phyloP scores from a whole-genome alignment of 192 early-diverging fungal genomes.

The Coemansia reversa region DNA sequence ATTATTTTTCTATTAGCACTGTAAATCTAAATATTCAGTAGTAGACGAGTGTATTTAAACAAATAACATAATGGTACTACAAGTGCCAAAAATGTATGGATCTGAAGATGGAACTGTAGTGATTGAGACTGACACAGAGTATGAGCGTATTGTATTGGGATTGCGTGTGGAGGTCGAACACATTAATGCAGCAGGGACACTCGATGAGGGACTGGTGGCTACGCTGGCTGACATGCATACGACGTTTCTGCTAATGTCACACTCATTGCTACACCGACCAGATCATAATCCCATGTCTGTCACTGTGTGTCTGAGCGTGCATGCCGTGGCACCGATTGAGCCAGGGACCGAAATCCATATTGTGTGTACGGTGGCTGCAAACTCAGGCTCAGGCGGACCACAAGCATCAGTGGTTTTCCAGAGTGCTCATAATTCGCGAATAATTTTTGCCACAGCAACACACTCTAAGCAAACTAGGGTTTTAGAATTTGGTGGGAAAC shows the following conservation, averaged over 20 bases:
- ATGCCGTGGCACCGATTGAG: slow-evolving; percentile 11
- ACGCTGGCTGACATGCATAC: slow-evolving; percentile 44
- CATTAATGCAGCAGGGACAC: slow-evolving; percentile 19
- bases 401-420: slow-evolving; percentile 27
- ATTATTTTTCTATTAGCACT: not conserved
- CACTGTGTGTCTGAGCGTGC: slow-evolving; percentile 32
- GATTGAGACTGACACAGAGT: slow-evolving; percentile 3
- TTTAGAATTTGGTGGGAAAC: slow-evolving; percentile 15
- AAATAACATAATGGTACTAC: not conserved
- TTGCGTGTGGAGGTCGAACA: slow-evolving; percentile 20
- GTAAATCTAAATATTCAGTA: not conserved
- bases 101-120: slow-evolving; percentile 10
- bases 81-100: slow-evolving; percentile 16
- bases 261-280: slow-evolving; percentile 13
- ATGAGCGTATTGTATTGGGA: slow-evolving; percentile 11
- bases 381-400: slow-evolving; percentile 7
- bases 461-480: slow-evolving; percentile 38
- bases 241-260: slow-evolving; percentile 28
- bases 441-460: slow-evolving; percentile 32
- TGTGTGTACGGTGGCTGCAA: slow-evolving; percentile 10
- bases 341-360: slow-evolving; percentile 26
- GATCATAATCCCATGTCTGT: slow-evolving; percentile 32
- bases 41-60: not conserved
- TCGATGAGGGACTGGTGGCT: slow-evolving; percentile 45
- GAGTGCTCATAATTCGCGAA: slow-evolving; percentile 3